phyloP scores from a whole-genome alignment of 2,329 filamentous ascomycete genomes.

The Daldinia sp. region DNA sequence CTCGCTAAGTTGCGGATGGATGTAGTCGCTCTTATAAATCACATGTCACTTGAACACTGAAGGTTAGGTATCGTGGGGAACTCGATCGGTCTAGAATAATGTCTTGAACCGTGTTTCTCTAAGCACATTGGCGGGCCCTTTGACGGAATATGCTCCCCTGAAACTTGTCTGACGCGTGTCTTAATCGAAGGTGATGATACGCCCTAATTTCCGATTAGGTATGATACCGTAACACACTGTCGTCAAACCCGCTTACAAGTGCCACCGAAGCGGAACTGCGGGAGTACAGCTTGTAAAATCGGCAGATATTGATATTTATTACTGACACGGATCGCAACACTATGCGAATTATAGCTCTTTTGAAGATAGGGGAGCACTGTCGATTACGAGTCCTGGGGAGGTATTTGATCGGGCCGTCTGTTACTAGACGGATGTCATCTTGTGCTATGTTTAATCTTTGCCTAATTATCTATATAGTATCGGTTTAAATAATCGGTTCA shows the following conservation, averaged over 20 bases:
- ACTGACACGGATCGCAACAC: neutral
- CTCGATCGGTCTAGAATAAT: neutral
- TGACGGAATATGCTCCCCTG: neutral
- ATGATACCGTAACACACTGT: constrained; percentile 6
- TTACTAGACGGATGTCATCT: neutral
- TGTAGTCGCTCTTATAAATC: neutral
- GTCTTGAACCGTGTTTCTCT: neutral
- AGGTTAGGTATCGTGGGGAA: neutral
- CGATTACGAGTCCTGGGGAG: neutral
- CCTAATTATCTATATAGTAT: neutral
- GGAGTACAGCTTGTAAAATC: neutral
- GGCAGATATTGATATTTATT: neutral
- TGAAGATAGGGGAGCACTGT: neutral
- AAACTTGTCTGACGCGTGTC: constrained; percentile 13
- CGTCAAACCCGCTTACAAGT: constrained; percentile 16
- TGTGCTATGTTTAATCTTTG: neutral
- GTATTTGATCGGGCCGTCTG: neutral
- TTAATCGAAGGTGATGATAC: neutral
- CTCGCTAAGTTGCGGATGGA: neutral
- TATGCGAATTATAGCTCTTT: neutral
- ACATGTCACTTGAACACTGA: neutral
- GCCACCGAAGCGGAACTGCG: neutral
- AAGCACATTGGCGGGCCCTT: neutral
- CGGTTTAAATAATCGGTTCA: neutral
- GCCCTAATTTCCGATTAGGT: constrained; percentile 27